These are phyloP conservation scores for Periglandula ipomoeae DNA, from an alignment of 2,329 filamentous ascomycete species.

Conservation along the genomic window DNA sequence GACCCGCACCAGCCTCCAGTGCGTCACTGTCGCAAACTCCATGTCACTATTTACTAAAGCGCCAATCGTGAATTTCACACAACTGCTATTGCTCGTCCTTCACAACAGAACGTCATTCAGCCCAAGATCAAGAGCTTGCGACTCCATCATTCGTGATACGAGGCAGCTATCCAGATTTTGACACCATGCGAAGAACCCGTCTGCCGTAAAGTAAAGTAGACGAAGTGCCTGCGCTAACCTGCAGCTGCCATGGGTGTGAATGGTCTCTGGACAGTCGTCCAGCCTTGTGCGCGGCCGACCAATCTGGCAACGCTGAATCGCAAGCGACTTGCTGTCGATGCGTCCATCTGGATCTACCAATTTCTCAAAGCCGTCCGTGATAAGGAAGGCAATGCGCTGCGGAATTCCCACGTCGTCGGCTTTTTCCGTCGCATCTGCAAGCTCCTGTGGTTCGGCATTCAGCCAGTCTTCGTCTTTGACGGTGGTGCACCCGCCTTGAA, in stretches of 20 bases:
- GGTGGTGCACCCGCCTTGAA: constrained; percentile 88
- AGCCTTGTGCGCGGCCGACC: constrained; percentile 89
- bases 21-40: not conserved
- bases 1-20: not conserved
- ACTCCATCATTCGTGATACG: not conserved
- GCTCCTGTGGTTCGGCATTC: constrained; percentile 90
- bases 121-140: too few relatives aligned
- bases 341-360: constrained; percentile 99
- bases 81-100: not conserved
- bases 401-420: constrained; percentile 91
- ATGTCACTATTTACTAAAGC: not conserved
- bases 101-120: too few relatives aligned
- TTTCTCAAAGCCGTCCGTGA: constrained; percentile 98
- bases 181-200: not conserved
- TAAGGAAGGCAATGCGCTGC: constrained; percentile 93
- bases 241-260: constrained; percentile 79
- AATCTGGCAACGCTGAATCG: constrained; percentile 94
- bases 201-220: not conserved
- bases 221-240: not conserved
- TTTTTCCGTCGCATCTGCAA: constrained; percentile 99
- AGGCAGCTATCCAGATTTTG: not conserved
- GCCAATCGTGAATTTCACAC: not conserved
- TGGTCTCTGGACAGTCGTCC: constrained; percentile 91
- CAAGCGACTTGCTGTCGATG: constrained; percentile 92
- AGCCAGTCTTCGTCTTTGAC: constrained; percentile 96